These are phyloP conservation scores for Didymella sp. DNA, from an alignment of 2,329 filamentous ascomycete genomes.

Conservation along the genomic window DNA sequence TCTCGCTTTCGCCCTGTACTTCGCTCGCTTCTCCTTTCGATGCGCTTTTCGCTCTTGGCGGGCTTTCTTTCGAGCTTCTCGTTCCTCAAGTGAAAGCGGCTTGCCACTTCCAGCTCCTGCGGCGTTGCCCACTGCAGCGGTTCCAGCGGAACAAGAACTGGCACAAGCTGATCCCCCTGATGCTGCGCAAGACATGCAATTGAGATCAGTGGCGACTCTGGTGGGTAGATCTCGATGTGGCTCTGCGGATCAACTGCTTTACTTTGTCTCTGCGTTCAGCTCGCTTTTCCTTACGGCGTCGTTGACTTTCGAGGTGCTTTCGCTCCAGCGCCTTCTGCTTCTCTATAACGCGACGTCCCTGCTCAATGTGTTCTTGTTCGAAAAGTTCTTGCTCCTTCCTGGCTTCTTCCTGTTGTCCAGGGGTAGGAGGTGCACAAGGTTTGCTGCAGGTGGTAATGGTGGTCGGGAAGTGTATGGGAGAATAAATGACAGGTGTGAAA, in stretches of 20 bases:
- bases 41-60: not conserved
- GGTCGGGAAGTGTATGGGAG: not conserved
- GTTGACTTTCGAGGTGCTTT: not conserved
- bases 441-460: not conserved
- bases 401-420: not conserved
- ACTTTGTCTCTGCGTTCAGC: not conserved
- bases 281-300: not conserved
- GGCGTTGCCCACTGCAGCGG: not conserved
- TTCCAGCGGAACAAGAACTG: not conserved
- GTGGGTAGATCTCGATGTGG: not conserved
- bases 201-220: not conserved
- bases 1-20: not conserved
- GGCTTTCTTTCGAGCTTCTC: not conserved
- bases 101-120: not conserved
- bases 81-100: not conserved
- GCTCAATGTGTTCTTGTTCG: no score
- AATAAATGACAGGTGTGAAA: no score
- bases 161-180: not conserved
- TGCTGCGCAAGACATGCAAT: slow-evolving; percentile 6
- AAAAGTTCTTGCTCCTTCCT: not conserved
- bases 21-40: not conserved
- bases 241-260: not conserved
- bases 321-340: not conserved
- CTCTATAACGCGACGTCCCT: no score
- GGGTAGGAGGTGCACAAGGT: not conserved